phyloP scores from a whole-genome alignment of 176 grass and related monocot genomes.

The Carex kokanica region DNA sequence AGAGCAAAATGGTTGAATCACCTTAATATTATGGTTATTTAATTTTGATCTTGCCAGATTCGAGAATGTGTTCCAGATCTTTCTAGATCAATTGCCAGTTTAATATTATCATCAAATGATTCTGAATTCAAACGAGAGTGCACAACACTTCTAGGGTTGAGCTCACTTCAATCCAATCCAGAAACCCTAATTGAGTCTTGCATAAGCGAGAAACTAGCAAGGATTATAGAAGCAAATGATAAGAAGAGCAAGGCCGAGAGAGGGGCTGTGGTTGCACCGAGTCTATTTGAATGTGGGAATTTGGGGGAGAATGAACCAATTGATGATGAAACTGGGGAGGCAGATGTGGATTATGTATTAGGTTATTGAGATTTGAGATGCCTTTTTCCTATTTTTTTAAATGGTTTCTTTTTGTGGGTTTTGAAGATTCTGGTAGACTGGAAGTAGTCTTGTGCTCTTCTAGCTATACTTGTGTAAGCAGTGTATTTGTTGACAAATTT shows the following conservation, averaged over 20 bases:
- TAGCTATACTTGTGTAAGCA: background rate
- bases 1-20: background rate
- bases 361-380: slow-evolving; percentile 14
- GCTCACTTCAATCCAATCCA: slow-evolving; percentile 28
- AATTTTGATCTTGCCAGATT: slow-evolving; percentile 11
- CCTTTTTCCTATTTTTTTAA: background rate
- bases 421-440: background rate
- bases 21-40: background rate
- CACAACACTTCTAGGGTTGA: slow-evolving; percentile 21
- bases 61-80: slow-evolving; percentile 20
- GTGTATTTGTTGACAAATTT: background rate
- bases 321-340: slow-evolving; percentile 21
- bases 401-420: no score
- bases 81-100: slow-evolving; percentile 21
- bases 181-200: slow-evolving; percentile 25
- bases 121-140: slow-evolving; percentile 28
- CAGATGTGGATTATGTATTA: slow-evolving; percentile 13
- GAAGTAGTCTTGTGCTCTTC: background rate
- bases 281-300: slow-evolving; percentile 22
- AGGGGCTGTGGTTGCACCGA: background rate
- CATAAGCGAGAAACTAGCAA: slow-evolving; percentile 24
- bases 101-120: slow-evolving; percentile 27
- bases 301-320: background rate
- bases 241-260: slow-evolving; percentile 21
- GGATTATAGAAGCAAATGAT: slow-evolving; percentile 27